phyloP scores from a whole-genome alignment of 2,329 filamentous ascomycete genomes.

The Alternaria panax region DNA sequence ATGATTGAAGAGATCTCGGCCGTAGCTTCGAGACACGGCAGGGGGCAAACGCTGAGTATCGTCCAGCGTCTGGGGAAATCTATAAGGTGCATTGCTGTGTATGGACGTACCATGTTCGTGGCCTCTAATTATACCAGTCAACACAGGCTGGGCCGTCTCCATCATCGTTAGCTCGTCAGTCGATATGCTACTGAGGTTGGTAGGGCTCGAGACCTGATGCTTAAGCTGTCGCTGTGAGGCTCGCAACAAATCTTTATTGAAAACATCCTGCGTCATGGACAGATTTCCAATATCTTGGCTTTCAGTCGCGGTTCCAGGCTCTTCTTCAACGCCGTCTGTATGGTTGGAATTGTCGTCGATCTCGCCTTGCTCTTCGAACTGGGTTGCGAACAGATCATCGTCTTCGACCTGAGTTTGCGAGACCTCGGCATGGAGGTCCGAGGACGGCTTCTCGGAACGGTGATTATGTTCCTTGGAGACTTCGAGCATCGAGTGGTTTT shows the following conservation, averaged over 20 bases:
- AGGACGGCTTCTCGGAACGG: background rate
- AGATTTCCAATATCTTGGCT: conserved; percentile 8
- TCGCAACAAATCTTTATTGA: background rate
- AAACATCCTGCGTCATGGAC: conserved; percentile 1
- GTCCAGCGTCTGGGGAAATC: conserved; percentile 2
- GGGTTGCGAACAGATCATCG: conserved; percentile 1
- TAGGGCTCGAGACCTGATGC: background rate
- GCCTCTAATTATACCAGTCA: background rate
- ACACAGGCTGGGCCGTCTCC: background rate
- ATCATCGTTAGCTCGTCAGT: conserved; percentile 21
- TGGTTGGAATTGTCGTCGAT: conserved; percentile 3
- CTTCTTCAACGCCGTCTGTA: conserved; percentile 11
- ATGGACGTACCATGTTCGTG: background rate
- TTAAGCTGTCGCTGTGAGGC: background rate
- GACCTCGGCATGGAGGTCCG: background rate
- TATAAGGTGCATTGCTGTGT: background rate
- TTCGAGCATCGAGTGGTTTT: conserved; percentile 20
- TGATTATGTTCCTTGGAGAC: background rate
- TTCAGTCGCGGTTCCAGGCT: conserved; percentile 16
- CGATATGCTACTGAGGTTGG: conserved; percentile 16
- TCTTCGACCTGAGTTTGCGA: background rate
- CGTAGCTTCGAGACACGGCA: background rate
- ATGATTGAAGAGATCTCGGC: background rate
- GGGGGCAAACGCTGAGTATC: background rate
- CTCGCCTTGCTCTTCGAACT: conserved; percentile 13